Base-by-base conservation (phyloP, 2,329 filamentous ascomycete species). In the Fusarium sp. region DNA sequence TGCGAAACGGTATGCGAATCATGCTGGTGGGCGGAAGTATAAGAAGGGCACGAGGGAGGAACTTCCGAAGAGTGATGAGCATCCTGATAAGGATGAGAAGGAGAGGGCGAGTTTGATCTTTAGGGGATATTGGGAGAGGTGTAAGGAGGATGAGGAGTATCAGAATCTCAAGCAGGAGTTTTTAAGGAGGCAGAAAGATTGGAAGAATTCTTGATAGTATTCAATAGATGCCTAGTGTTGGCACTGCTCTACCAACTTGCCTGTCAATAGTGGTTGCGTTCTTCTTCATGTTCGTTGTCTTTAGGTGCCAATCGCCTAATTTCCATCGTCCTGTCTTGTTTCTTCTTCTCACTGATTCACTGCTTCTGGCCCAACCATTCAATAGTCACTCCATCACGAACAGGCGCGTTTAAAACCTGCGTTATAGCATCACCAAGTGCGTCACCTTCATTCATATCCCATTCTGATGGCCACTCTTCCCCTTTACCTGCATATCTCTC, bases 1-100 rank as follows among this genome's bases (percentile, higher is more conserved):
- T 20, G 85, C 88, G 4, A 88, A 86, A 72, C 79, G 88, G 65
- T 90, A 90, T 79, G 88, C 87, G 20, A 90, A 90, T 67, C 81
- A 86, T 57, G 81, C 83, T 36, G 83, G 88, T 0, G 89, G 89
- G 1, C 83, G 85, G 31, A 91, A 90, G 74, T 89, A 90, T 59
- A 70, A 63, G 14, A 71, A 68, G 13, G 60, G 62, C 0, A 71
- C 65, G 0, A 52, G 41, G 4, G 62, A 73, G 10, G 71, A 75
- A 11, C 35, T 77, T 0, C 74, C 73, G 0, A 59, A 49, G 35
- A 75, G 74, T 29, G 53, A 61, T 7, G 44, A 33, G 12, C 71
- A 74, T 50, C 53, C 66, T 1, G 73, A 72, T 22, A 75, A 66
- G 13, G 53, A 65, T 3, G 73, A 76, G 11, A 77, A 77, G 35